Percentiles rank a stretch among this genome's conserved stretches.
These are phyloP conservation scores for apple (Malus domestica) DNA, from an alignment of 306 rosid species.

Conservation along the genomic window ASM211411v1 NC_041790.1:29473001-29473500, in stretches of 20 bases:
- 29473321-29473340: background rate
- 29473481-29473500: too few relatives aligned
- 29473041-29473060: background rate
- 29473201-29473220: background rate
- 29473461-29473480: background rate
- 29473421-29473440: background rate
- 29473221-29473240: background rate
- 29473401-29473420: background rate
- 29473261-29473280: background rate
- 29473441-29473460: background rate
- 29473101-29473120: slow-evolving; percentile 56
- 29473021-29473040: slow-evolving; percentile 25
- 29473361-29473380: background rate
- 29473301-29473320: background rate
- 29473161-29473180: slow-evolving; percentile 13
- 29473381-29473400: background rate
- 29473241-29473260: background rate
- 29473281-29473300: background rate
- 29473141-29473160: slow-evolving; percentile 66
- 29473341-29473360: background rate
- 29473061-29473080: slow-evolving; percentile 5
- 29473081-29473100: slow-evolving; percentile 8
- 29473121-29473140: slow-evolving; percentile 86
- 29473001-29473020: slow-evolving; percentile 82
- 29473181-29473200: background rate